These are phyloP conservation scores for Ammopiptanthus mongolicus DNA, from an alignment of 306 rosid genomes.

Conservation along the genomic window DNA sequence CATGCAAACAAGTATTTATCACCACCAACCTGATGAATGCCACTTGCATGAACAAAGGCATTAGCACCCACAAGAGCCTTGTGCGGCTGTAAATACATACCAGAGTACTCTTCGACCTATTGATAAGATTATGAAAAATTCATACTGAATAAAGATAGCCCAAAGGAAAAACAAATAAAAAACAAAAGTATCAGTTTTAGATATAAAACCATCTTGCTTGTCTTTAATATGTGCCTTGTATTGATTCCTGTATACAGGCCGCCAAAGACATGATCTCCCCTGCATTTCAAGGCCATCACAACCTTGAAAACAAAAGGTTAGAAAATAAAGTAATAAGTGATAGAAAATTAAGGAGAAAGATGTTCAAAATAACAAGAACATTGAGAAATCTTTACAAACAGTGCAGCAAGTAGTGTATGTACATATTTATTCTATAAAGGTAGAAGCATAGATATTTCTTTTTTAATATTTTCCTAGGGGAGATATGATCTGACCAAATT, in stretches of 20 bases:
- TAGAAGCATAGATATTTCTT: too few species aligned
- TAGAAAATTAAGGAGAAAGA: background rate
- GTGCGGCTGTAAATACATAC: constrained; percentile 81
- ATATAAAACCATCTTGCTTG: constrained; percentile 80
- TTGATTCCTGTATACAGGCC: constrained; percentile 72
- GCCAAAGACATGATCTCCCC: constrained; percentile 47
- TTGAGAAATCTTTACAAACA: too few species aligned
- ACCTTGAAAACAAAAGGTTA: constrained; percentile 37
- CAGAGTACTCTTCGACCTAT: constrained; percentile 86
- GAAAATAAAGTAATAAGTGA: background rate
- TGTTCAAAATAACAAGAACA: background rate
- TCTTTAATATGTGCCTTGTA: constrained; percentile 49
- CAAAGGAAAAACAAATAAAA: background rate
- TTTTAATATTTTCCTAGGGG: too few species aligned
- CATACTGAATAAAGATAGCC: background rate
- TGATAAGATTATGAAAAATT: background rate
- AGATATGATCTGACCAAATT: too few species aligned
- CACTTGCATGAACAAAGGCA: constrained; percentile 97
- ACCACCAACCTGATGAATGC: constrained; percentile 92
- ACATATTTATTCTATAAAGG: background rate
- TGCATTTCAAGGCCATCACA: constrained; percentile 70
- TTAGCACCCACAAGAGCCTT: constrained; percentile 94
- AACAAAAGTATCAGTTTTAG: background rate
- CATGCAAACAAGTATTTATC: background rate
- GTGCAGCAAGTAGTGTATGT: background rate